Evolutionary conservation across 352 stramenopile species (phyloP), one percentile per base, ranked within the genome.

Genomic region (Aphanomyces invadans): DNA sequence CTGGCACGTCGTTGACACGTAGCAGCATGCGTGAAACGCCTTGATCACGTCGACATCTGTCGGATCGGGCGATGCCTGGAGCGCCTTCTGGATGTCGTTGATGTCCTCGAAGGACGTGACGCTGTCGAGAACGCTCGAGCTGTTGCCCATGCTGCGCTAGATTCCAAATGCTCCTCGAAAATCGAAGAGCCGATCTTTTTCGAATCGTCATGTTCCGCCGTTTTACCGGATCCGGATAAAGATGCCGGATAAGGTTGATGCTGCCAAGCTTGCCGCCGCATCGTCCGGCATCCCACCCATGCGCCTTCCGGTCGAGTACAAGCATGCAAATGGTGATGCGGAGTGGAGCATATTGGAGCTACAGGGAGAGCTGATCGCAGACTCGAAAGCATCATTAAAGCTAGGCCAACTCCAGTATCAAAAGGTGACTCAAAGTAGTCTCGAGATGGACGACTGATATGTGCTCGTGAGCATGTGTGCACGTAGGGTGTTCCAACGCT

Each of bases 281-380:
- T n/a, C n/a, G 9, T 3, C 60, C 19, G 44, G 15, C 11, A 25
- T 21, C 44, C n/a, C n/a, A 5, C 25, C 23, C 17, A 67, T 67
- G 60, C 60, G 60, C 7, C 21, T 67, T 28, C 60, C 60, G 15
- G 19, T 67, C 60, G 49, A 44, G 21, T 67, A 59, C 25, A 26
- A 17, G n/a, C 69, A 73, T 17, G 80, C 89, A 39, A 76, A 91
- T 45, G 78, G 70, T 46, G 81, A 80, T 28, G 57, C 63, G 17
- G 85, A 91, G 73, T 95, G 86, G 86, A 90, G 78, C 68, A 63
- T 95, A 45, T 71, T 95, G 29, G 86, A 95, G 74, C 79, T 95
- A 31, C 86, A 95, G 61, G 86, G 86, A 21, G 74, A 92, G 36
- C 52, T 95, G 2, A 69, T 95, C 15, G 48, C 64, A 2, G 74